Conservation (phyloP, 2,329 filamentous ascomycete genomes). For the Helotiales sp. region DNA sequence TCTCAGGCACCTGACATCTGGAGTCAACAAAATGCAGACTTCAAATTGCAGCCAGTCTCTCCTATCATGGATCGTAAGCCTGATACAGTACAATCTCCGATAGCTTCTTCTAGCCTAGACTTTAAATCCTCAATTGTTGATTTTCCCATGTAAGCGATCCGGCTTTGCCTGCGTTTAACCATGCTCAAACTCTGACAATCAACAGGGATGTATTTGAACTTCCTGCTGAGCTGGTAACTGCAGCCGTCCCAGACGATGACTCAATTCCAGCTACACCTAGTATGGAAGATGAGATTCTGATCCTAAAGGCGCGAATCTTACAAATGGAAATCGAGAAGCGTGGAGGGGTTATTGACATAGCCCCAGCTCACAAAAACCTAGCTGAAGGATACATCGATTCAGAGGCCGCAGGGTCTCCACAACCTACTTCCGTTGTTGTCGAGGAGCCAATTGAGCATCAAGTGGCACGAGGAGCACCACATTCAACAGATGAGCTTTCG, state of each 20-base stretch:
- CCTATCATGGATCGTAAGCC: constrained; percentile 1
- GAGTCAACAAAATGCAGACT: background rate
- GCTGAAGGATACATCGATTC: background rate
- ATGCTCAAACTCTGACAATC: background rate
- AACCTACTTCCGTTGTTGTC: background rate
- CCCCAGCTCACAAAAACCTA: background rate
- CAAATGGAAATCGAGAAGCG: constrained; percentile 39
- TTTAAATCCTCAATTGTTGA: constrained; percentile 1
- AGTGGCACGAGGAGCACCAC: background rate
- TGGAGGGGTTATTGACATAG: constrained; percentile 7
- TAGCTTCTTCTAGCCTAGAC: background rate
- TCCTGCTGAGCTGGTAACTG: constrained; percentile 12
- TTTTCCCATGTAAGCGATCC: background rate
- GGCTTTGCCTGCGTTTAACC: too few relatives aligned
- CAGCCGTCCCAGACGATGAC: constrained; percentile 8
- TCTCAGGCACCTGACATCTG: background rate
- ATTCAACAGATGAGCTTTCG: background rate
- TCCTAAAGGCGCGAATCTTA: constrained; percentile 36
- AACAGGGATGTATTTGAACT: constrained; percentile 14
- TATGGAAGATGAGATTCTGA: constrained; percentile 37
- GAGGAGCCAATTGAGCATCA: background rate
- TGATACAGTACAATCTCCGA: background rate
- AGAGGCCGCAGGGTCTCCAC: background rate
- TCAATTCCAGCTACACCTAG: constrained; percentile 19
- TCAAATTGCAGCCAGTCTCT: background rate